Conservation (phyloP, 2,329 filamentous ascomycete species). For the Trichoderma endophyticum region DNA sequence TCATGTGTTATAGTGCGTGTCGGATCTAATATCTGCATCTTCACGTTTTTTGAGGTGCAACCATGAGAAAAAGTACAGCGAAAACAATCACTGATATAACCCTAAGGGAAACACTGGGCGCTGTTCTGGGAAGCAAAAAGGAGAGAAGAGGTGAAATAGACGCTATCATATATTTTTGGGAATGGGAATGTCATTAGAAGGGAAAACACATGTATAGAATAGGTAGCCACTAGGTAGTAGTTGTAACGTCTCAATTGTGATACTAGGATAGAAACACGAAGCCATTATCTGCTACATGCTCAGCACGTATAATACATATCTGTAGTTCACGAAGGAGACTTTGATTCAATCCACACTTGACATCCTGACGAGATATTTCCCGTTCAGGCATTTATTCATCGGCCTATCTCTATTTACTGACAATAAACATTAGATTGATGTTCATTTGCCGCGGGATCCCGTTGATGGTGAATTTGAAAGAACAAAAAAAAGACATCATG, state of each 20-base stretch:
- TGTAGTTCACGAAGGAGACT: background rate
- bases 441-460: background rate
- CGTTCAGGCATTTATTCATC: background rate
- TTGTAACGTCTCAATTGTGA: background rate
- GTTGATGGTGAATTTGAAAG: background rate
- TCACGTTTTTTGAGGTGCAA: background rate
- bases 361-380: background rate
- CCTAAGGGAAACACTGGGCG: background rate
- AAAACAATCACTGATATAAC: background rate
- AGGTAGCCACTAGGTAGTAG: background rate
- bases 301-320: background rate
- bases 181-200: background rate
- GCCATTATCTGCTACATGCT: background rate
- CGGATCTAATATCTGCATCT: background rate
- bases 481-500: background rate
- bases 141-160: background rate
- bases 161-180: background rate
- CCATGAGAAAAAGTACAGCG: background rate
- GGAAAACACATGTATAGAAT: background rate
- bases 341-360: background rate
- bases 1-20: background rate
- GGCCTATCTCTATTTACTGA: conserved; percentile 2
- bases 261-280: background rate
- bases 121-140: background rate
- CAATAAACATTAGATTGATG: background rate